Percentiles rank a stretch among this genome's conserved stretches.
These are phyloP conservation scores for Umbelopsis ramanniana DNA, from an alignment of 192 early-diverging fungal genomes.

Conservation along the genomic window DNA sequence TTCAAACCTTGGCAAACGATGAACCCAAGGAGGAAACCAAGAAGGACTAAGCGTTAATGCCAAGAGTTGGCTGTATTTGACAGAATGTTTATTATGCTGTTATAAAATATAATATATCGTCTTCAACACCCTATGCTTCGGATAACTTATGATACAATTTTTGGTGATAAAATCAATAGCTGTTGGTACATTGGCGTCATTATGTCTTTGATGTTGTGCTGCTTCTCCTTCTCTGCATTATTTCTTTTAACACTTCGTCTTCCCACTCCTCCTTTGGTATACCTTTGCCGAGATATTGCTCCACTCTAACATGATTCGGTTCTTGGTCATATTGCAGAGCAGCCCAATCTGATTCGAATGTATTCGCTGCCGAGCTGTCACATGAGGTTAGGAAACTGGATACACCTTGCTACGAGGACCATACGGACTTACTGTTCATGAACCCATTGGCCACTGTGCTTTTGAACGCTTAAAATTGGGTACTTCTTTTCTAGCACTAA, in stretches of 20 bases:
- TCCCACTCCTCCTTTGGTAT: conserved; percentile 43
- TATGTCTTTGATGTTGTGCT: not conserved
- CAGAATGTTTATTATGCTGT: too few relatives aligned
- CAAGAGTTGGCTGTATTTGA: too few relatives aligned
- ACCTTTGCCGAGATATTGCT: conserved; percentile 28
- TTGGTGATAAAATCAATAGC: not conserved
- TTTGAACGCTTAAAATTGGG: conserved; percentile 48
- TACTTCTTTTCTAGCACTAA: conserved; percentile 45
- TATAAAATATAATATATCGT: too few relatives aligned
- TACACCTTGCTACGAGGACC: not conserved
- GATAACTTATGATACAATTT: not conserved
- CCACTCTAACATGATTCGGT: conserved; percentile 32
- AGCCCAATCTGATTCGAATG: conserved; percentile 38
- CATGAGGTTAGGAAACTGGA: too few relatives aligned
- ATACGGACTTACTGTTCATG: conserved; percentile 48
- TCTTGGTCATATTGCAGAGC: conserved; percentile 24
- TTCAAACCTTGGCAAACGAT: not conserved
- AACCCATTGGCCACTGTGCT: conserved; percentile 46
- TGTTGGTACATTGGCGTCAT: not conserved
- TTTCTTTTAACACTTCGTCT: conserved; percentile 41
- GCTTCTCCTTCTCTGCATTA: conserved; percentile 26
- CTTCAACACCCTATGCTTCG: too few relatives aligned
- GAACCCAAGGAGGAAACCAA: not conserved
- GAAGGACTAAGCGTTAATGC: not conserved
- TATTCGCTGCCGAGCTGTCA: conserved; percentile 40